Evolutionary conservation across 164 flowering plant genomes (phyloP), one percentile per base, ranked within the genome.

Genomic region (Cinnamomum chago): DNA sequence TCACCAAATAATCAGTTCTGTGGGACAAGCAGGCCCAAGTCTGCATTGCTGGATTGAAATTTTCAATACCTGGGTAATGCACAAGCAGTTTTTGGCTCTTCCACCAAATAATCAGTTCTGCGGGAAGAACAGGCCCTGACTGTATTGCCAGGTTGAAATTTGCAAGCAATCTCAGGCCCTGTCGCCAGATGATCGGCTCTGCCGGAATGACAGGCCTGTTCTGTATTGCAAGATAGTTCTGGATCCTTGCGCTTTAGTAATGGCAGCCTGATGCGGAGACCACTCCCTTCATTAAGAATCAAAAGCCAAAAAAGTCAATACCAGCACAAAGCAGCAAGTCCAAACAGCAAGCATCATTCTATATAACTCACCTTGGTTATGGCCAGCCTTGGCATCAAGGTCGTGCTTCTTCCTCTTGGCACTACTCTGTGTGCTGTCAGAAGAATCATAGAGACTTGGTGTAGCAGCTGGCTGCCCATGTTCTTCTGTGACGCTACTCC

Each of bases 341-440:
- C 60, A 7, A 5, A 1, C 20, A 58, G 5, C 58, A 58, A 20
- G 81, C 85, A 76, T 75, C 85, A 90, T n/a, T n/a, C 12, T 5
- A 62, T 17, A n/a, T 9, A 1, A 62, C 65, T 23, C 24, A 22
- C 65, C 65, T 5, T 22, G 65, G 25, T 5, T 82, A 60, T 79
- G 79, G 33, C 20, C 73, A n/a, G 52, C 71, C 28, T n/a, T 51
- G 5, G 60, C 23, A 65, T 65, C 66, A 3, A 67, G 23, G 13
- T 40, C 68, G 22, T 78, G 81, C 78, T 81, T 84, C 82, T 78
- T 87, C 79, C 88, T 81, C 81, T 86, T 92, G 51, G 28, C 73
- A 73, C 92, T 85, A 71, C 80, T 83, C 70, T 84, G 83, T 0
- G 70, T 74, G 73, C 83, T 81, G 77, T 88, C 93, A 67, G 93